Conservation (phyloP, 2,329 filamentous ascomycete species). For the Scytalidium sp. region DNA sequence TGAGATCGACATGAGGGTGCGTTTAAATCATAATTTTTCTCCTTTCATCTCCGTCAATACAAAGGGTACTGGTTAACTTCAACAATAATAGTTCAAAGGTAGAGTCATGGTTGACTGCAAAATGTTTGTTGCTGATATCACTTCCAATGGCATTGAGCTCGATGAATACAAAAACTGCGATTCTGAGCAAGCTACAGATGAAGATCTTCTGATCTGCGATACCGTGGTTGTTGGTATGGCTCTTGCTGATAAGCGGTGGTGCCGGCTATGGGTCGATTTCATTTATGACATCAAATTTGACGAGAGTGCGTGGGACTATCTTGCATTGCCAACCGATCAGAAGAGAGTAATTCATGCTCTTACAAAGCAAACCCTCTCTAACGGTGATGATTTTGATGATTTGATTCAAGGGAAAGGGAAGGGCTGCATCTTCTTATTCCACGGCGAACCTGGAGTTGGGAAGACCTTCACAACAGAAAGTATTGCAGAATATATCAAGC, state of each 20-base stretch:
- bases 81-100: constrained; percentile 15
- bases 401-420: constrained; percentile 22
- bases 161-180: constrained; percentile 7
- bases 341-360: constrained; percentile 23
- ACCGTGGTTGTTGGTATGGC: constrained; percentile 10
- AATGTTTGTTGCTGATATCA: constrained; percentile 13
- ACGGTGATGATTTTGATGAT: constrained; percentile 20
- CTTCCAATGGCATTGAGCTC: constrained; percentile 11
- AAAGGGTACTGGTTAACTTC: not conserved
- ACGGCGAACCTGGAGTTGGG: constrained; percentile 12
- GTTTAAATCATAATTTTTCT: not conserved
- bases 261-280: constrained; percentile 8
- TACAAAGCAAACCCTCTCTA: constrained; percentile 15
- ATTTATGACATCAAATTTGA: constrained; percentile 16
- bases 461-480: constrained; percentile 42
- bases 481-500: constrained; percentile 46
- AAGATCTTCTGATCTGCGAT: constrained; percentile 11
- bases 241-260: constrained; percentile 14
- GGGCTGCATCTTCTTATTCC: constrained; percentile 13
- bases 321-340: constrained; percentile 21
- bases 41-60: too few relatives aligned
- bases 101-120: constrained; percentile 20
- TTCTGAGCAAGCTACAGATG: constrained; percentile 3
- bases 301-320: constrained; percentile 17
- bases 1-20: too few relatives aligned